These are phyloP conservation scores for Penicillium waksmanii DNA, from an alignment of 495 filamentous ascomycete species.

Conservation along the genomic window DNA sequence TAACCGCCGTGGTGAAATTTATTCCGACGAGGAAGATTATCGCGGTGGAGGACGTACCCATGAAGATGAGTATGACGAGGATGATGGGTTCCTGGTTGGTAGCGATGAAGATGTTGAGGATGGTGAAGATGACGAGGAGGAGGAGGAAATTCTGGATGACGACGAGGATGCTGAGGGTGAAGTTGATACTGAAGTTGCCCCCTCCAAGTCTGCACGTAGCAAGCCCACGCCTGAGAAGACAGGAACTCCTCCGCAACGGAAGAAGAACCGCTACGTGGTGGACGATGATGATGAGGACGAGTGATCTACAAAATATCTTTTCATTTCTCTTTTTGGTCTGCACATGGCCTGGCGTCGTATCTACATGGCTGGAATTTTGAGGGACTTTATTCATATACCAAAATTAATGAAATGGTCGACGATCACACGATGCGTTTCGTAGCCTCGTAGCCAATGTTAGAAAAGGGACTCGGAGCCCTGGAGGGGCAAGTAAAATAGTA, in stretches of 20 bases:
- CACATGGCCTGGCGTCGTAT: conserved; percentile 19
- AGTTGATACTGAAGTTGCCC: conserved; percentile 43
- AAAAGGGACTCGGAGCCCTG: too few relatives aligned
- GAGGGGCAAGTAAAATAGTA: too few relatives aligned
- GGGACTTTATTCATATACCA: conserved; percentile 17
- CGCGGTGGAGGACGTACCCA: conserved; percentile 63
- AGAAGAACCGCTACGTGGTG: conserved; percentile 52
- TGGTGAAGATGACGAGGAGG: conserved; percentile 62
- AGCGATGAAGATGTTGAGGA: conserved; percentile 73
- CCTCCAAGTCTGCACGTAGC: conserved; percentile 27
- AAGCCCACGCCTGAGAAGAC: conserved; percentile 28
- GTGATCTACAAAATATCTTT: conserved; percentile 19
- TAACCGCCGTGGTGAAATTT: conserved; percentile 56
- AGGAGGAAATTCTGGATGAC: conserved; percentile 64
- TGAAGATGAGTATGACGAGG: conserved; percentile 83
- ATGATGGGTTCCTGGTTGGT: conserved; percentile 76
- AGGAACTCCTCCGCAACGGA: conserved; percentile 45
- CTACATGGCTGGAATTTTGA: conserved; percentile 15
- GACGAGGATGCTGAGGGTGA: conserved; percentile 62
- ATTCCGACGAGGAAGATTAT: conserved; percentile 65
- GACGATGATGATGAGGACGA: conserved; percentile 52
- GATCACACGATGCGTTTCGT: background rate
- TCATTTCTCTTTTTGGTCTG: conserved; percentile 13
- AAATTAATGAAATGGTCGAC: conserved; percentile 35
- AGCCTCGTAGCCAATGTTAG: background rate